phyloP scores from a whole-genome alignment of 1,139 yeast genomes.

The Sugiyamaella neomexicana region DNA sequence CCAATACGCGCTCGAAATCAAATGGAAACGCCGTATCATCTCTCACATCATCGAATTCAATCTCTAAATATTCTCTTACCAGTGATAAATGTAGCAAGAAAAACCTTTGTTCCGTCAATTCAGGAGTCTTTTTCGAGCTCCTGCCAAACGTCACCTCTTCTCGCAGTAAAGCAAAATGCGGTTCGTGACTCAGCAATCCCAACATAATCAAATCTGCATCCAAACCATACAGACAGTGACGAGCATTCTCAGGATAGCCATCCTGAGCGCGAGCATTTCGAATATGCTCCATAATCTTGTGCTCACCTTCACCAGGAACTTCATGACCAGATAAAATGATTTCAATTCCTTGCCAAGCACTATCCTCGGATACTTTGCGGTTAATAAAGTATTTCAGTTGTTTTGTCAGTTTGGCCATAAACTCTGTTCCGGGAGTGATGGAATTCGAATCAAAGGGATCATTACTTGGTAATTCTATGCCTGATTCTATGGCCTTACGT shows the following conservation, averaged over 20 bases:
- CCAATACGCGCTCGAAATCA: slow-evolving; percentile 84
- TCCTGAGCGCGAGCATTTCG: slow-evolving; percentile 84
- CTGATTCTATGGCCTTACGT: slow-evolving; percentile 61
- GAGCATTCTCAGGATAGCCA: slow-evolving; percentile 81
- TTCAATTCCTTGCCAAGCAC: slow-evolving; percentile 86
- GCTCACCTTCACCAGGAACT: slow-evolving; percentile 99
- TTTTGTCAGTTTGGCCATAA: slow-evolving; percentile 84
- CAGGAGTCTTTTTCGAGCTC: slow-evolving; percentile 50
- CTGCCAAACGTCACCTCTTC: slow-evolving; percentile 93
- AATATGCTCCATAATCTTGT: slow-evolving; percentile 92
- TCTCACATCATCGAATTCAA: slow-evolving; percentile 76
- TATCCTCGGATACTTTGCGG: slow-evolving; percentile 78
- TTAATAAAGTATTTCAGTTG: slow-evolving; percentile 90
- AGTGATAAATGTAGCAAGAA: slow-evolving; percentile 80
- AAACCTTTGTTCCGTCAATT: slow-evolving; percentile 75
- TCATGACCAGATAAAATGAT: slow-evolving; percentile 92
- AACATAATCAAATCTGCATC: slow-evolving; percentile 98
- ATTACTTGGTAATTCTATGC: slow-evolving; percentile 59
- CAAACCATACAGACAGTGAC: slow-evolving; percentile 92
- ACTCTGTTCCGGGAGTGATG: slow-evolving; percentile 99
- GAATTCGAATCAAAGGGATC: slow-evolving; percentile 81
- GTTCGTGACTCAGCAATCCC: slow-evolving; percentile 94
- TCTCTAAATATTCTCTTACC: slow-evolving; percentile 83
- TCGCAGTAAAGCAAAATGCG: slow-evolving; percentile 90
- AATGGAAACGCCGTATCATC: slow-evolving; percentile 63